Evolutionary conservation across 1,284 basidiomycete species (phyloP).

Genomic region (Agroathelia rolfsii): DNA sequence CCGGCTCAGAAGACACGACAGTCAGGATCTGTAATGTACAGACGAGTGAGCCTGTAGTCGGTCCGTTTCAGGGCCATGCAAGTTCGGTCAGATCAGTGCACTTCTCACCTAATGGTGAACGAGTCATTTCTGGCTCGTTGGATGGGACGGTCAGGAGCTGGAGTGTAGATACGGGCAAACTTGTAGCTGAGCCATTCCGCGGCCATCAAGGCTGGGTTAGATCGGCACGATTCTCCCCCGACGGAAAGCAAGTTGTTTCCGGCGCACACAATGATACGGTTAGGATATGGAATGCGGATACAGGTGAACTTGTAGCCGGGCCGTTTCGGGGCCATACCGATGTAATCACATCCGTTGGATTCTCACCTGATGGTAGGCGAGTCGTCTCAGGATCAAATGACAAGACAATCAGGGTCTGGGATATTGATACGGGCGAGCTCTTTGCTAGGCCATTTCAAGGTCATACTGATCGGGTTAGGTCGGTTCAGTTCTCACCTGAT

Average conservation of each 20-base stretch:
- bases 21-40: constrained; percentile 3
- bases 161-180: neutral
- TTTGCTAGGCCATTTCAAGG: constrained; percentile 7
- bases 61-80: constrained; percentile 6
- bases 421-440: constrained; percentile 20
- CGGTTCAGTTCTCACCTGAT: constrained; percentile 14
- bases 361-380: constrained; percentile 22
- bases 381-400: constrained; percentile 23
- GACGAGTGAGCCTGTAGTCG: neutral
- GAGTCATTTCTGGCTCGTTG: neutral
- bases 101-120: neutral
- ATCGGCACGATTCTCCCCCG: constrained; percentile 19
- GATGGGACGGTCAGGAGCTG: neutral
- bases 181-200: neutral
- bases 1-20: constrained; percentile 2
- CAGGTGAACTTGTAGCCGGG: constrained; percentile 17
- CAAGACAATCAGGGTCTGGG: constrained; percentile 20
- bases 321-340: constrained; percentile 23
- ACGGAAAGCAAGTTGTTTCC: constrained; percentile 21
- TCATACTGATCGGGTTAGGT: constrained; percentile 5
- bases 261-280: constrained; percentile 21
- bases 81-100: neutral
- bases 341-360: constrained; percentile 19
- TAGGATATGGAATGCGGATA: constrained; percentile 21
- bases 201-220: neutral